A percentile compares a stretch with the other conserved stretches of the same genome.
phyloP scores from a whole-genome alignment of 2,329 filamentous ascomycete species.

The Claviceps citrina region DNA sequence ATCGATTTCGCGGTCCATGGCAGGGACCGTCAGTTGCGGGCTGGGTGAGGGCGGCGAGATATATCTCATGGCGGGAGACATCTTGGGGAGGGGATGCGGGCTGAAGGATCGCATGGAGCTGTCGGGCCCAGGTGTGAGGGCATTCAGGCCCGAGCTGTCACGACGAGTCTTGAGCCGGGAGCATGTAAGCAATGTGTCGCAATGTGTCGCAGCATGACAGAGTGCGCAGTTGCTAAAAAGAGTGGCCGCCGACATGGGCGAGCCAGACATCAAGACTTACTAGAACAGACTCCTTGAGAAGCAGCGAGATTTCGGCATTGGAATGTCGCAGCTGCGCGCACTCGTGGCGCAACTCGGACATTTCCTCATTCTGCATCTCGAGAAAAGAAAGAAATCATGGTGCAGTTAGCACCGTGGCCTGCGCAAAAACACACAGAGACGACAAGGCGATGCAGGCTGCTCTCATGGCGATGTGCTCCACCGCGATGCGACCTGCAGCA shows the following conservation, averaged over 20 bases:
- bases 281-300: conserved; percentile 11
- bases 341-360: conserved; percentile 12
- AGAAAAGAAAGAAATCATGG: background rate
- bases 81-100: conserved; percentile 6
- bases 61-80: conserved; percentile 7
- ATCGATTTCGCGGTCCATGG: conserved; percentile 11
- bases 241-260: too few relatives aligned
- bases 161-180: conserved; percentile 1
- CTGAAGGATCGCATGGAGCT: conserved; percentile 7
- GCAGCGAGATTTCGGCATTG: conserved; percentile 11
- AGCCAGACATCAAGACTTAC: conserved; percentile 6
- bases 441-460: background rate
- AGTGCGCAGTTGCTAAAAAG: background rate
- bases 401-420: background rate
- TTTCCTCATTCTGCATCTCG: conserved; percentile 10
- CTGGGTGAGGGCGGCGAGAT: conserved; percentile 6
- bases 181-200: background rate
- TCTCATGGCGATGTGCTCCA: too few relatives aligned
- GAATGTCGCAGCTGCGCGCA: conserved; percentile 12
- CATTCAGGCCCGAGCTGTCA: conserved; percentile 4
- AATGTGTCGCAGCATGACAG: background rate
- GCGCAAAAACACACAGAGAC: background rate
- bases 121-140: conserved; percentile 4
- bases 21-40: conserved; percentile 6
- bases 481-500: background rate